These are phyloP conservation scores for Phytophthora idaei DNA, from an alignment of 352 stramenopile species.

Conservation along the genomic window DNA sequence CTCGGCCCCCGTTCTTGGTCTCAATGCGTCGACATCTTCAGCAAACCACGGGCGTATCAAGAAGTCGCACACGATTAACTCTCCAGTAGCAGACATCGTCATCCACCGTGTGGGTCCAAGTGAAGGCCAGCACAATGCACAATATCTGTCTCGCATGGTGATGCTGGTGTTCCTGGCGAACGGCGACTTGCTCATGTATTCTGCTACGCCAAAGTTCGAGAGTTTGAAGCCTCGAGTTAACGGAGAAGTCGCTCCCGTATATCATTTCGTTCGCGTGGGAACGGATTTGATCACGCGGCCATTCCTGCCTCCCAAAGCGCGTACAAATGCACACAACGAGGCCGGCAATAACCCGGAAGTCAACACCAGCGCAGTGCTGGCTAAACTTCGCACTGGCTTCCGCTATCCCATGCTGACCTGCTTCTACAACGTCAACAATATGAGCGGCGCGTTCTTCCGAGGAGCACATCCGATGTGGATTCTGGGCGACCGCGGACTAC, in stretches of 20 bases:
- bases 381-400: constrained; percentile 79
- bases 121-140: constrained; percentile 72
- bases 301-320: constrained; percentile 67
- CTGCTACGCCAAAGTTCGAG: constrained; percentile 56
- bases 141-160: constrained; percentile 82
- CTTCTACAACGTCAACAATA: constrained; percentile 86
- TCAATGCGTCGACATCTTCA: constrained; percentile 70
- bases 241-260: constrained; percentile 29
- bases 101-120: constrained; percentile 83
- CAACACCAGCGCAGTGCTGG: constrained; percentile 71
- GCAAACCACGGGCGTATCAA: constrained; percentile 83
- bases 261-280: constrained; percentile 70
- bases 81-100: constrained; percentile 79
- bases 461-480: constrained; percentile 88
- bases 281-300: constrained; percentile 82
- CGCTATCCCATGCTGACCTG: constrained; percentile 87
- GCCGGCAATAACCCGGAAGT: constrained; percentile 54
- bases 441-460: constrained; percentile 86
- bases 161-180: constrained; percentile 87
- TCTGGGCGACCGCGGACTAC: constrained; percentile 65
- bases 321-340: constrained; percentile 54
- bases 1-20: constrained; percentile 61
- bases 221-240: constrained; percentile 31
- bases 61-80: constrained; percentile 83
- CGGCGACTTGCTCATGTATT: constrained; percentile 84